A percentile compares a stretch with the other conserved stretches of the same genome.
Conservation (phyloP, 768 basidiomycete species). For the Boletus sensibilis region DNA sequence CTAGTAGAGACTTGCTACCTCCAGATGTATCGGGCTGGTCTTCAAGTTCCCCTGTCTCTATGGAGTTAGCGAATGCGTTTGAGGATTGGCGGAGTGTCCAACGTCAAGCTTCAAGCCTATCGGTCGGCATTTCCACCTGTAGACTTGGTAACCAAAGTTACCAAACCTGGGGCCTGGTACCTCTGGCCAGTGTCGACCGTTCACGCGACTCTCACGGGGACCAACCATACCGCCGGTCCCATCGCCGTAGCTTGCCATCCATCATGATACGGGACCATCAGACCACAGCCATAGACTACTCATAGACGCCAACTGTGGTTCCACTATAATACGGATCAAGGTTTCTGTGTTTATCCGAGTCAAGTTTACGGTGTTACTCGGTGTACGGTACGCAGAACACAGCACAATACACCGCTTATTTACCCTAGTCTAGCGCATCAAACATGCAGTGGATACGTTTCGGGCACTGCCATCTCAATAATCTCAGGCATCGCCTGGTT, state of each 20-base stretch:
- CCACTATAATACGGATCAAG: not conserved
- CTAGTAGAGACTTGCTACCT: too few species aligned
- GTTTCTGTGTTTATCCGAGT: constrained; percentile 1
- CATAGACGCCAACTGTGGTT: not conserved
- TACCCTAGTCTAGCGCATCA: not conserved
- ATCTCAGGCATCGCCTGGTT: constrained; percentile 18
- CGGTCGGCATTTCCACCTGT: not conserved
- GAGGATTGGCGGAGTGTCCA: not conserved
- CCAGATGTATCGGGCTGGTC: not conserved
- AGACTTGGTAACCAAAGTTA: not conserved
- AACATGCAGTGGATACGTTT: constrained; percentile 7
- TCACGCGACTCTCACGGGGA: not conserved
- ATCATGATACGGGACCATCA: not conserved
- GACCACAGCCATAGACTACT: not conserved
- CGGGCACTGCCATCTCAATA: constrained; percentile 6
- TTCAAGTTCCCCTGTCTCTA: not conserved
- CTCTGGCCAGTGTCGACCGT: not conserved
- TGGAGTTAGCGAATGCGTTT: not conserved
- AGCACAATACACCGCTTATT: constrained; percentile 10
- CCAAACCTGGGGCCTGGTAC: too few species aligned
- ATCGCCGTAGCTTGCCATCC: not conserved
- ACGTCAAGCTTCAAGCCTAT: not conserved
- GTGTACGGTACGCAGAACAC: not conserved
- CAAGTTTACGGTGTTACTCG: not conserved
- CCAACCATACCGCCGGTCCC: not conserved